phyloP scores from a whole-genome alignment of 2,329 filamentous ascomycete species.

The Orbilia blumenaviensis region DNA sequence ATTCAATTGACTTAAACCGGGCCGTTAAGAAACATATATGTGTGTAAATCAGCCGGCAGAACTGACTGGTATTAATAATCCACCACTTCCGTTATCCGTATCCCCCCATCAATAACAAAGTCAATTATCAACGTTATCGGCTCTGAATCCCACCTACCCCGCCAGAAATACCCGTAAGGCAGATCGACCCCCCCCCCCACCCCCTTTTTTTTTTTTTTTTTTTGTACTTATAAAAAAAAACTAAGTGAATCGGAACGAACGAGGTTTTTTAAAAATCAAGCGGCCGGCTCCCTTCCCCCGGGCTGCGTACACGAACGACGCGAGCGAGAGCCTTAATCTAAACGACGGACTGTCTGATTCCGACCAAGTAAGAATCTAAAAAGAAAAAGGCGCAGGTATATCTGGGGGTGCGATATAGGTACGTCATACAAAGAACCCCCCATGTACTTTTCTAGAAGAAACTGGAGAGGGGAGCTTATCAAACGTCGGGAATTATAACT shows the following conservation, averaged over 20 bases:
- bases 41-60: too few relatives aligned
- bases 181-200: not conserved
- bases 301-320: not conserved
- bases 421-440: not conserved
- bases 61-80: too few relatives aligned
- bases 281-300: not conserved
- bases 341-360: slow-evolving; percentile 1
- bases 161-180: not conserved
- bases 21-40: too few relatives aligned
- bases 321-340: not conserved
- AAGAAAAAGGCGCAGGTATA: not conserved
- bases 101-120: not conserved
- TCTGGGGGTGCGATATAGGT: not conserved
- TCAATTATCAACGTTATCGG: not conserved
- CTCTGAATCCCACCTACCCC: not conserved
- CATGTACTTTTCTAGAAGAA: too few relatives aligned
- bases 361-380: not conserved
- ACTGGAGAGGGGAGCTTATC: too few relatives aligned
- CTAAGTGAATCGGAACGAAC: too few relatives aligned
- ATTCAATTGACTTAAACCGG: too few relatives aligned
- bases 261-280: too few relatives aligned
- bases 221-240: too few relatives aligned
- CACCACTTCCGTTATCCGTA: too few relatives aligned
- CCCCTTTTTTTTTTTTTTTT: not conserved
- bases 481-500: too few relatives aligned